phyloP scores from a whole-genome alignment of 2,329 filamentous ascomycete genomes.

The Aspergillus japonicus region DNA sequence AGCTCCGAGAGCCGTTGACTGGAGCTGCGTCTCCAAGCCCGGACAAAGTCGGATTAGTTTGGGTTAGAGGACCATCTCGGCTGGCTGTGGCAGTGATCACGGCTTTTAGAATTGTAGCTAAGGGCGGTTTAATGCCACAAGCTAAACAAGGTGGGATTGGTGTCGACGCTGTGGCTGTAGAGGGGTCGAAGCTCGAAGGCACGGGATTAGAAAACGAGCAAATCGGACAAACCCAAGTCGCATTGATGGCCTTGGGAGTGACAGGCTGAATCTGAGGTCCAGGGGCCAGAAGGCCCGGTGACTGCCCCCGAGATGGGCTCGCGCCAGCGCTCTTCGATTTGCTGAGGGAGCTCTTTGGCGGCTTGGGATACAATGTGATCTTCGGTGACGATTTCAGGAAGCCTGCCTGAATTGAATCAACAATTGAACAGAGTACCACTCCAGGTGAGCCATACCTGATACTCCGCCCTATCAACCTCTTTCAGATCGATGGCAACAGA shows the following conservation, averaged over 20 bases:
- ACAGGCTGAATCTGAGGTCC: slow-evolving; percentile 35
- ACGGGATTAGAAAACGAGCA: slow-evolving; percentile 93
- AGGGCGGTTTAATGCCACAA: slow-evolving; percentile 88
- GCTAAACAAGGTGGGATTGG: slow-evolving; percentile 82
- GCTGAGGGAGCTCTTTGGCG: slow-evolving; percentile 62
- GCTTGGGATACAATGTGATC: slow-evolving; percentile 83
- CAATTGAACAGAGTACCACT: background rate
- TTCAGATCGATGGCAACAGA: slow-evolving; percentile 85
- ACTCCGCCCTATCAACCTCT: slow-evolving; percentile 85
- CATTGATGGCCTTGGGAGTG: slow-evolving; percentile 48
- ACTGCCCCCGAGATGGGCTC: slow-evolving; percentile 30
- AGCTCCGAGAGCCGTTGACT: slow-evolving; percentile 7
- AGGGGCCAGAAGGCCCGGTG: slow-evolving; percentile 31
- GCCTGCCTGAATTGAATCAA: slow-evolving; percentile 61
- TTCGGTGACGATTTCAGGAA: slow-evolving; percentile 96
- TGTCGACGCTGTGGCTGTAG: slow-evolving; percentile 74
- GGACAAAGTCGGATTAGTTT: slow-evolving; percentile 2
- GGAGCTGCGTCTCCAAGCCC: slow-evolving; percentile 1
- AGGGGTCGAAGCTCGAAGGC: slow-evolving; percentile 88
- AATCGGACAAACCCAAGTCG: slow-evolving; percentile 94
- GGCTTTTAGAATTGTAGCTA: slow-evolving; percentile 81
- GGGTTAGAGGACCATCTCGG: slow-evolving; percentile 26
- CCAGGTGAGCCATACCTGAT: slow-evolving; percentile 62
- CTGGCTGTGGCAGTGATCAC: slow-evolving; percentile 71
- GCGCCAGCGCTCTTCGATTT: slow-evolving; percentile 54